These are phyloP conservation scores for Pleurotus giganteus DNA, from an alignment of 768 basidiomycete genomes.

Conservation along the genomic window DNA sequence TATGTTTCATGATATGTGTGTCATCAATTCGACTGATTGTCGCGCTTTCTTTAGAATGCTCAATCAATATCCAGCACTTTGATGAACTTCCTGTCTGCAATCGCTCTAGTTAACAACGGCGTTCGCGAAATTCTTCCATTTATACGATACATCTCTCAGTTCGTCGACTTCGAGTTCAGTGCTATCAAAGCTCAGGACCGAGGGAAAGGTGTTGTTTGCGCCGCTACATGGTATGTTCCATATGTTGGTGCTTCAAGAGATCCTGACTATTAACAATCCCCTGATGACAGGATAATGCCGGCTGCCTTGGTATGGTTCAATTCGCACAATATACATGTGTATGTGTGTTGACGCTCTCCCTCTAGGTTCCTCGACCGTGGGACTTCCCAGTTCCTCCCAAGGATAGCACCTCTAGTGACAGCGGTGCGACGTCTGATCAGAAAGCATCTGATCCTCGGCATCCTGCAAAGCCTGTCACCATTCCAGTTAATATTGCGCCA, in stretches of 20 bases:
- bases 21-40: background rate
- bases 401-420: slow-evolving; percentile 17
- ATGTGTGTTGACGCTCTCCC: slow-evolving; percentile 2
- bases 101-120: slow-evolving; percentile 68
- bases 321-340: background rate
- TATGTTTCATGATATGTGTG: slow-evolving; percentile 30
- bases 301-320: slow-evolving; percentile 64
- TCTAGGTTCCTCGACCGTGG: slow-evolving; percentile 71
- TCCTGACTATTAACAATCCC: background rate
- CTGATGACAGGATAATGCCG: slow-evolving; percentile 63
- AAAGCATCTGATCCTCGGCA: background rate
- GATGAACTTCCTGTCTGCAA: slow-evolving; percentile 73
- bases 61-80: slow-evolving; percentile 61
- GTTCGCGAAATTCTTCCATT: slow-evolving; percentile 83
- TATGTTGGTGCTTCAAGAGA: background rate
- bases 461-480: slow-evolving; percentile 6
- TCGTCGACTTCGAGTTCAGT: slow-evolving; percentile 72
- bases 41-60: slow-evolving; percentile 38
- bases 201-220: slow-evolving; percentile 82
- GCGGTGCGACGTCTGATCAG: background rate
- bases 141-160: slow-evolving; percentile 79
- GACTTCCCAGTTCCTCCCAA: slow-evolving; percentile 55
- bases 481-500: background rate
- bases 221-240: slow-evolving; percentile 74
- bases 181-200: slow-evolving; percentile 59